Evolutionary conservation across 495 filamentous ascomycete genomes (phyloP).

Genomic region (Lindgomyces ingoldianus): DNA sequence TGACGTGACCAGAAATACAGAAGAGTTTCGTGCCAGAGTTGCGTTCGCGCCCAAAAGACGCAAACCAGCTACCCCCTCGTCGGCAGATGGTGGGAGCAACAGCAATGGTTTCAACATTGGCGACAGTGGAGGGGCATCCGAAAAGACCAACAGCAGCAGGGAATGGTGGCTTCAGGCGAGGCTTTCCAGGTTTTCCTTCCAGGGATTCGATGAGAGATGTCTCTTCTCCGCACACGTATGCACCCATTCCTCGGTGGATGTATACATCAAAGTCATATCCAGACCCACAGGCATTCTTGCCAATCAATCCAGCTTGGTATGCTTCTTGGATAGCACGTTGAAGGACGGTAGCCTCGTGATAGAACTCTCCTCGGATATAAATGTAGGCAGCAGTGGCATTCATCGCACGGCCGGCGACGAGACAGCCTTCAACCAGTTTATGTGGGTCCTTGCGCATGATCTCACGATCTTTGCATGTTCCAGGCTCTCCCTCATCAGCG

Average conservation of each 20-base stretch:
- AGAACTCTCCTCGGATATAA: slow-evolving; percentile 99
- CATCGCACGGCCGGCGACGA: slow-evolving; percentile 95
- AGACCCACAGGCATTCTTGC: slow-evolving; percentile 94
- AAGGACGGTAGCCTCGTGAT: slow-evolving; percentile 91
- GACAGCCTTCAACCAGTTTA: slow-evolving; percentile 95
- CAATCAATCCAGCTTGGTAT: slow-evolving; percentile 87
- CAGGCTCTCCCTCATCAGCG: slow-evolving; percentile 97
- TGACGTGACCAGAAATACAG: slow-evolving; percentile 98
- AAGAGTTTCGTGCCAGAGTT: slow-evolving; percentile 97
- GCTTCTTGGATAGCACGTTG: slow-evolving; percentile 97
- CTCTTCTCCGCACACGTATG: slow-evolving; percentile 97
- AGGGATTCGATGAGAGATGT: slow-evolving; percentile 96
- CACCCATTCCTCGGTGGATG: slow-evolving; percentile 94
- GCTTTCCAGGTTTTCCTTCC: slow-evolving; percentile 98
- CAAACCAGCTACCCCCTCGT: slow-evolving; percentile 90
- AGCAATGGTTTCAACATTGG: slow-evolving; percentile 95
- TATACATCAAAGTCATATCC: slow-evolving; percentile 98
- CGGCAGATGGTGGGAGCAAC: slow-evolving; percentile 96
- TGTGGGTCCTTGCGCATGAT: slow-evolving; percentile 99
- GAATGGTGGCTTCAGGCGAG: slow-evolving; percentile 97
- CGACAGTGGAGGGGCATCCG: slow-evolving; percentile 95
- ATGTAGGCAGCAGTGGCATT: slow-evolving; percentile 98
- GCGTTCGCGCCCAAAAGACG: slow-evolving; percentile 85
- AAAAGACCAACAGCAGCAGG: slow-evolving; percentile 95
- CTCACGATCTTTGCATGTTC: slow-evolving; percentile 98